phyloP scores from a whole-genome alignment of 1,284 basidiomycete genomes.

The Cystobasidium pallidum region DNA sequence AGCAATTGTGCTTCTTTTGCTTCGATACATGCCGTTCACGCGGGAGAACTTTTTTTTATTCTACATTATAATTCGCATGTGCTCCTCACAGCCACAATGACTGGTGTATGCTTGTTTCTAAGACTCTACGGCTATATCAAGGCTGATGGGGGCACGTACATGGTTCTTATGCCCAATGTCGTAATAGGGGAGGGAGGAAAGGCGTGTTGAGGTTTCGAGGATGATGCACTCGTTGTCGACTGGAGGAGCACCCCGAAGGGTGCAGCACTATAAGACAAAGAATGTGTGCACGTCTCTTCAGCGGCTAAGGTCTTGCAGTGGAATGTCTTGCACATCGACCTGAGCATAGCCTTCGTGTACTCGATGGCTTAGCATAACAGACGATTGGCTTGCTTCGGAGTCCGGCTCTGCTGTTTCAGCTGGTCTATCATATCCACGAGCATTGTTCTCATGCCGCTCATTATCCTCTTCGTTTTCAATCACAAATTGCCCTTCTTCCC shows the following conservation, averaged over 20 bases:
- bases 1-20: no score
- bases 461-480: slow-evolving; percentile 17
- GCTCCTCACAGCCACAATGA: no score
- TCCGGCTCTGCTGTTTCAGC: not conserved
- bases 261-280: no score
- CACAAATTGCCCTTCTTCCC: slow-evolving; percentile 33
- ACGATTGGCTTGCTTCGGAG: not conserved
- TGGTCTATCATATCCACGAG: not conserved
- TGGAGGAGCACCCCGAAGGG: no score
- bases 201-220: not conserved
- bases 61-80: no score
- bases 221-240: not conserved
- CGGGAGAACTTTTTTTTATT: no score
- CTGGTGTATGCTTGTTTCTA: no score
- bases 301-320: slow-evolving; percentile 11
- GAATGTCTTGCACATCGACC: not conserved
- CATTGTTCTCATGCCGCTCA: not conserved
- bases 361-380: not conserved
- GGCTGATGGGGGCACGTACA: no score
- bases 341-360: not conserved
- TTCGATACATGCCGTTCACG: no score
- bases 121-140: no score
- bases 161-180: no score
- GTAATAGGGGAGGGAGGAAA: slow-evolving; percentile 9
- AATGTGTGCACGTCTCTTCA: not conserved